Evolutionary conservation across 768 basidiomycete genomes (phyloP), one percentile per base, ranked within the genome.

Genomic region (Suillus subaureus): DNA sequence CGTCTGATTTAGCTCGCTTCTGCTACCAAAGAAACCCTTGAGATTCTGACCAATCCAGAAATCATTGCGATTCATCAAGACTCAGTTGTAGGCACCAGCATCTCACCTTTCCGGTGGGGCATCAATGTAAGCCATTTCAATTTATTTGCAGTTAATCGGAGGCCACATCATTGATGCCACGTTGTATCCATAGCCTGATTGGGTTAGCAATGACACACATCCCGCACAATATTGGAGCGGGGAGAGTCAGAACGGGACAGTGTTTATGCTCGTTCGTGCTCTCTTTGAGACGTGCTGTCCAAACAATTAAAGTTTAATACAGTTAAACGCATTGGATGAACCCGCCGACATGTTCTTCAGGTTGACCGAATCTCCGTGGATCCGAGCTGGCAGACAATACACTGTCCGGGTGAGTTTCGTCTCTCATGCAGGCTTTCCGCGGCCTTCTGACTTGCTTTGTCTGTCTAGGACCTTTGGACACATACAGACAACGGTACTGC

Each of bases 161-260:
- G 15, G 4, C 15, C 6, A 21, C 47, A 21, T 42, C 35, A 6
- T 47, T 37, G n/a, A 35, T 43, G n/a, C 60, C 49, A 61, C 4
- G 35, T 61, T 9, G 51, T 18, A 33, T 28, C 11, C 8, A 39
- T 31, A 81, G 78, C 73, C 79, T n/a, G 71, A 79, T 68, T 80
- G 73, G 70, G 76, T 75, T 45, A 78, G 75, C 64, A 78, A 79
- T 63, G 74, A 68, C 39, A 83, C 82, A 0, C 83, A 85, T 70
- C 89, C 89, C 1, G 87, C 89, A n/a, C 85, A 88, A 66, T 90
- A 85, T 71, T 90, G 89, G 89, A 89, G 87, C 67, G 89, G 89
- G 4, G 79, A 84, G 68, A 85, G 84, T 63, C 78, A 88, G 72
- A 86, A 89, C 61, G 89, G 89, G 58, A 86, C 86, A 1, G 79